Evolutionary conservation across 805 yeast species (phyloP).

Genomic region (Grigorovia transvaalensis): DNA sequence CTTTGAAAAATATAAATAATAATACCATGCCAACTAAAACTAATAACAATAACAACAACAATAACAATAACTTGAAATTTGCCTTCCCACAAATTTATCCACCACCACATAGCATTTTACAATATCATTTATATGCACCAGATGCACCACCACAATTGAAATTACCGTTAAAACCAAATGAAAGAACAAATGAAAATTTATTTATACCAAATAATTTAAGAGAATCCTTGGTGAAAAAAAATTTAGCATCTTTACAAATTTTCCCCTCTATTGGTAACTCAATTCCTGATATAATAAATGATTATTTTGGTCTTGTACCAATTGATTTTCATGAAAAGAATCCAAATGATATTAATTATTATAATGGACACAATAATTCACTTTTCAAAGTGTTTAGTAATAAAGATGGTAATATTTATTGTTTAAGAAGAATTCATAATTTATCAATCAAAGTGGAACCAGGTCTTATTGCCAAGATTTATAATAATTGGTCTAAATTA

Average conservation of each 20-base stretch:
- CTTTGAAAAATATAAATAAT: neutral
- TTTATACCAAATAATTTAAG: slow-evolving; percentile 67
- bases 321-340: slow-evolving; percentile 42
- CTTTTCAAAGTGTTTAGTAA: slow-evolving; percentile 75
- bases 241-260: slow-evolving; percentile 70
- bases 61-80: neutral
- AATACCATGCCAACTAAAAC: neutral
- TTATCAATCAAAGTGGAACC: slow-evolving; percentile 40
- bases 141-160: slow-evolving; percentile 67
- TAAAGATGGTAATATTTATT: slow-evolving; percentile 65
- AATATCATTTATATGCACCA: slow-evolving; percentile 86
- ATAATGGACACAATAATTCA: slow-evolving; percentile 47
- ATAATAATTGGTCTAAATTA: slow-evolving; percentile 58
- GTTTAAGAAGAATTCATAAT: slow-evolving; percentile 62
- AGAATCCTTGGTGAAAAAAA: slow-evolving; percentile 57
- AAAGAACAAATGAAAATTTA: slow-evolving; percentile 55
- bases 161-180: slow-evolving; percentile 54
- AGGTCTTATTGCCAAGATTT: slow-evolving; percentile 40
- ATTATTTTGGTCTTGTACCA: slow-evolving; percentile 78
- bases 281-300: slow-evolving; percentile 69
- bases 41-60: neutral
- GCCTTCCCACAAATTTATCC: slow-evolving; percentile 30
- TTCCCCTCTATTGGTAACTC: slow-evolving; percentile 31
- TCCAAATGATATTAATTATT: slow-evolving; percentile 22
- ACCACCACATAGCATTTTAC: slow-evolving; percentile 37